Evolutionary conservation across 371 early-diverging fungal species (phyloP), one percentile per base, ranked within the genome.

Genomic region (Mortierella sp.): DNA sequence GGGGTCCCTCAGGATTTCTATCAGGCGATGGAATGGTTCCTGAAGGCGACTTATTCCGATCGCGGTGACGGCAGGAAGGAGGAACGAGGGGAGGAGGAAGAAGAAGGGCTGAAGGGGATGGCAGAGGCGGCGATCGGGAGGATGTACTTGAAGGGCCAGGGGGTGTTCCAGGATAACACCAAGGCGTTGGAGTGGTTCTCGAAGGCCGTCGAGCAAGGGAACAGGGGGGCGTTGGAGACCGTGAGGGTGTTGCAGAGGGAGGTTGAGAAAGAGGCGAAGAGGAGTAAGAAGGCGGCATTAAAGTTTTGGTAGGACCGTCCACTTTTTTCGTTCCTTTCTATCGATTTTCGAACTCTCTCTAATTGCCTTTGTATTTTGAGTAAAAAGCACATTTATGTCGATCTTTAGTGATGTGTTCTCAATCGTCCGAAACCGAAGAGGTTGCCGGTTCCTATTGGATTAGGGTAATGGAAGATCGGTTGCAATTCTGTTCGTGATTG

Each of bases 91-190:
- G 14, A 12, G 21, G 51, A 21, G 65, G 65, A 35, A 7, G 65
- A 65, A 24, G 65, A 51, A 51, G 21, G 16, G 16, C 18, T 51
- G 51, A 21, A 21, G 21, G 51, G 51, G 51, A 21, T 65, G 41
- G 38, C 65, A 7, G 65, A 65, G 24, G 65, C 65, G 21, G 65
- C 65, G 65, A 65, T 65, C 38, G 71, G 38, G 3, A 44, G 71
- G 76, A 96, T 97, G 82, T 97, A 94, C 82, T 95, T 29, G 21
- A 38, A 72, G 94, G 68, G 72, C 1, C 95, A 97, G 77, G 97
- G 96, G 5, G 48, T 71, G 21, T 43, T 44, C 14, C 71, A 71
- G 27, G 44, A 71, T 18, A 29, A 44, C 12, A 4, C 41, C 6
- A 21, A 7, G 41, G 65, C 65, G 18, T 35, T 65, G 24, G 38